Conservation (phyloP, 495 filamentous ascomycete genomes). For the Penicillium lagena region DNA sequence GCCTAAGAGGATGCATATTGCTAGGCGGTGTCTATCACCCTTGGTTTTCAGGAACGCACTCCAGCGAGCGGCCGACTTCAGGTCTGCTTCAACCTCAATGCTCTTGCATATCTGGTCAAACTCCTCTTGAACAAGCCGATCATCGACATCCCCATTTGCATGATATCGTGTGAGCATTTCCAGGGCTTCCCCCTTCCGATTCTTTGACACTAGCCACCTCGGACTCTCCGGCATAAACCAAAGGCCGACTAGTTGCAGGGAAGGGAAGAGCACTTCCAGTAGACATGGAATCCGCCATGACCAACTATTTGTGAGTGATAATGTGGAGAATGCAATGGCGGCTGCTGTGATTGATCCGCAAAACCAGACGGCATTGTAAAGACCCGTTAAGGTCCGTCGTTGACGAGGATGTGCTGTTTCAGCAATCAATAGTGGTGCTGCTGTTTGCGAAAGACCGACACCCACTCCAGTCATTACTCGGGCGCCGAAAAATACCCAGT, state of each 20-base stretch:
- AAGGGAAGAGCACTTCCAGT: slow-evolving; percentile 15
- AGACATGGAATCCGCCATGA: slow-evolving; percentile 21
- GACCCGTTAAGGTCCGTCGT: slow-evolving; percentile 13
- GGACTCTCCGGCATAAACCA: slow-evolving; percentile 18
- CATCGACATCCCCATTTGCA: slow-evolving; percentile 20
- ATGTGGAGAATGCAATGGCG: slow-evolving; percentile 12
- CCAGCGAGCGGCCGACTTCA: slow-evolving; percentile 12
- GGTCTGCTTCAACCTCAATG: slow-evolving; percentile 38
- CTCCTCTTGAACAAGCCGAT: slow-evolving; percentile 24
- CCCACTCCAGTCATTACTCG: slow-evolving; percentile 15
- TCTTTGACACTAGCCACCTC: slow-evolving; percentile 36
- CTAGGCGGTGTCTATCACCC: slow-evolving; percentile 59
- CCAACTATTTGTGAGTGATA: slow-evolving; percentile 13
- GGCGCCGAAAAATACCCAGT: slow-evolving; percentile 20
- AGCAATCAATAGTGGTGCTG: slow-evolving; percentile 19
- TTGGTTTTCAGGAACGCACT: slow-evolving; percentile 52
- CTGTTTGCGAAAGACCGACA: slow-evolving; percentile 23
- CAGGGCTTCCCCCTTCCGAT: slow-evolving; percentile 30
- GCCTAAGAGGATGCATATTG: slow-evolving; percentile 53
- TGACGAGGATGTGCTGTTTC: slow-evolving; percentile 19
- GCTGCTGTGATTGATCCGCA: slow-evolving; percentile 21
- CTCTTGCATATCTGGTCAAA: slow-evolving; percentile 37
- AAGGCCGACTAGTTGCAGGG: slow-evolving; percentile 10
- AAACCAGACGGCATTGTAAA: slow-evolving; percentile 23
- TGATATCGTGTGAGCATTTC: slow-evolving; percentile 31